Base-by-base conservation (phyloP, 768 basidiomycete species). In the Hygrophoropsis aurantiaca region DNA sequence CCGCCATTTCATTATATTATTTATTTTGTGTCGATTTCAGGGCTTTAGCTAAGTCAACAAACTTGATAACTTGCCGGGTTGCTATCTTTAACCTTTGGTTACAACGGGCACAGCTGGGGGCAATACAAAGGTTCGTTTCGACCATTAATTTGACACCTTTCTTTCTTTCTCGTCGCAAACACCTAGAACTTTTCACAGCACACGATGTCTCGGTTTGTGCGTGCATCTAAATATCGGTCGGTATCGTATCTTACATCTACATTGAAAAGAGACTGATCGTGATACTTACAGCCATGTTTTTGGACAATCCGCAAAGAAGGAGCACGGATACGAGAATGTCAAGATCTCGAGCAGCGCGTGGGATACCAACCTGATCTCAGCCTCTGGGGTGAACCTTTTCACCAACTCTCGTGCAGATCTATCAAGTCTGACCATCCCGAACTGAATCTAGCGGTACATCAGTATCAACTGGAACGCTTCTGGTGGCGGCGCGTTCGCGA, bases 401-500 rank as follows among this genome's bases (percentile, higher is more conserved):
- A 16, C 16, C 36, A n/a, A 16, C n/a, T 38, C 8, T 38, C 36
- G 36, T 6, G n/a, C 36, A 6, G 36, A 35, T 11, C 19, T 42
- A 50, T 30, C 30, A 41, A 20, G 45, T 45, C 32, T 20, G 50
- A 16, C 47, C 21, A 37, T 51, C 37, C 54, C 25, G n/a, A 25
- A 11, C 37, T 46, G 24, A 32, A 34, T 54, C 44, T 54, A 88
- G 81, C 77, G 81, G 71, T 98, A 94, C 68, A 73, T 98, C 60
- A 88, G 89, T 47, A 72, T 97, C 42, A 98, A 97, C 78, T 97
- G 93, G 91, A 90, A 91, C 64, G 78, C 88, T 11, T 90, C 89
- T 0, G 91, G 92, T 16, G 92, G 92, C 18, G 92, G 92, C 45
- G 94, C 97, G 4, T 97, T 98, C 61, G 88, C 85, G n/a, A 85